Conservation (phyloP, 257 asterid genomes). For the Craterostigma plantagineum region DNA sequence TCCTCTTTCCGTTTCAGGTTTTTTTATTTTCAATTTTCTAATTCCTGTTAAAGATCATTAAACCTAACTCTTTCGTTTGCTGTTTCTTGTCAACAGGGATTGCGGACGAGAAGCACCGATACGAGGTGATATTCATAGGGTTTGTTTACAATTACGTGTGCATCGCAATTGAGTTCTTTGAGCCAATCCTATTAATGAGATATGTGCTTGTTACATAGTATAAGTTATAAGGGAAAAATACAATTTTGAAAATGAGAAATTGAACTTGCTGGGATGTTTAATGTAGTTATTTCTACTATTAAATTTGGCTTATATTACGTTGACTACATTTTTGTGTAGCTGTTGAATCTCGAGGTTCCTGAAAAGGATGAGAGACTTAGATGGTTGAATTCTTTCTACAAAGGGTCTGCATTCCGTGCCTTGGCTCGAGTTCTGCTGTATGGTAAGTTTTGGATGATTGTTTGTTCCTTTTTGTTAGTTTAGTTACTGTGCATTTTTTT, state of each 20-base stretch:
- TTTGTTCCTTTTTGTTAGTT: background rate
- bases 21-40: background rate
- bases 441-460: conserved; percentile 21
- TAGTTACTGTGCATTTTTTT: background rate
- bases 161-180: no score
- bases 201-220: no score
- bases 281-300: background rate
- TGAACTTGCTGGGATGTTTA: background rate
- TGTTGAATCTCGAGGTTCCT: conserved; percentile 17
- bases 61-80: background rate
- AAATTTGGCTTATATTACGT: background rate
- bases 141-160: background rate
- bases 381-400: conserved; percentile 48
- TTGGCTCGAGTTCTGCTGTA: conserved; percentile 48
- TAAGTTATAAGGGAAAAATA: no score
- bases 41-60: background rate
- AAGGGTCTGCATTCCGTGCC: conserved; percentile 51
- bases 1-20: conserved; percentile 36
- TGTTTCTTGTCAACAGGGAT: conserved; percentile 21
- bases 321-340: conserved; percentile 8
- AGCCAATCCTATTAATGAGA: no score
- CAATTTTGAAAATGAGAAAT: no score
- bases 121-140: conserved; percentile 22
- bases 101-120: conserved; percentile 31
- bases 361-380: conserved; percentile 33